Evolutionary conservation across 129 eudicot genomes (phyloP).

Genomic region (Arctium lappa): DNA sequence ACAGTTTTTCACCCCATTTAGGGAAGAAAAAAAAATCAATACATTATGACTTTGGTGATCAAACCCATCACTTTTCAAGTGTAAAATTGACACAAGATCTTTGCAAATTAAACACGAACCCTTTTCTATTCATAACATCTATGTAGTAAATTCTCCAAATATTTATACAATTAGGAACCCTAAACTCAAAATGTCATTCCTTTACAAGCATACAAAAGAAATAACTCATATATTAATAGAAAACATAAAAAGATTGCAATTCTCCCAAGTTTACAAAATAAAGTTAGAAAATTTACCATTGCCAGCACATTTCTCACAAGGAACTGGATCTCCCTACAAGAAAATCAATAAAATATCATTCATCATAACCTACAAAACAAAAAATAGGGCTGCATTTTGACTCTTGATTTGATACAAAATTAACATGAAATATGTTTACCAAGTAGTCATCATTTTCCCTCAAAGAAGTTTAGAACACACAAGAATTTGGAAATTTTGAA

Average conservation of each 20-base stretch:
- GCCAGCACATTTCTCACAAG: conserved; percentile 95
- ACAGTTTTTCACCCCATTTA: not conserved
- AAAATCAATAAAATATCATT: conserved; percentile 19
- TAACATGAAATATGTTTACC: not conserved
- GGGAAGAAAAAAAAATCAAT: not conserved
- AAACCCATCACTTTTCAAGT: not conserved
- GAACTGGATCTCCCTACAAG: conserved; percentile 94
- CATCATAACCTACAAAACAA: conserved; percentile 25
- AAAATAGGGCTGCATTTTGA: conserved; percentile 5
- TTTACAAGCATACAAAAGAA: not conserved
- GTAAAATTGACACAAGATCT: conserved; percentile 4
- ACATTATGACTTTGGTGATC: not conserved
- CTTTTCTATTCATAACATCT: not conserved
- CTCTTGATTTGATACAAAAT: not conserved
- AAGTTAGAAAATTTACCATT: conserved; percentile 51
- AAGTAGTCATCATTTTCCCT: not conserved
- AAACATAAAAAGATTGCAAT: not conserved
- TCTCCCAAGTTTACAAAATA: not conserved
- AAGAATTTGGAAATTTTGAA: not conserved
- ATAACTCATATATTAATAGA: not conserved
- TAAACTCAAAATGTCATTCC: conserved; percentile 9
- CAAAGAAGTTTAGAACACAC: not conserved
- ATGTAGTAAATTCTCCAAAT: not conserved
- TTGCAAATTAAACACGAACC: conserved; percentile 1
- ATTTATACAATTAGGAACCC: not conserved